Percentiles rank a stretch among this genome's conserved stretches.
phyloP scores from a whole-genome alignment of 2,329 filamentous ascomycete species.

The Domatiomyces globalis region DNA sequence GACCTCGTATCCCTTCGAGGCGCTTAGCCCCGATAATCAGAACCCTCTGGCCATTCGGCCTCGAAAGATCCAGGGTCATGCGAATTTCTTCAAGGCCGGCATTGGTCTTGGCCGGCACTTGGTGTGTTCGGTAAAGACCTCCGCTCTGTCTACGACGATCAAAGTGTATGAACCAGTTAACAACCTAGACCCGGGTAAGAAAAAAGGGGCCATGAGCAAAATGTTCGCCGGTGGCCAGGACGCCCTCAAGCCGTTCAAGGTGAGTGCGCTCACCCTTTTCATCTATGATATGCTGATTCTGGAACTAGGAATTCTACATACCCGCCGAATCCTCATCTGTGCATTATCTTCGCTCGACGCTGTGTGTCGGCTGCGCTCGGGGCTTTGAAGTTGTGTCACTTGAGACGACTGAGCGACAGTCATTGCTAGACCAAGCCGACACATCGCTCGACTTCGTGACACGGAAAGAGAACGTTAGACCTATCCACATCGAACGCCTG shows the following conservation, averaged over 20 bases:
- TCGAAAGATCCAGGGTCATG: constrained; percentile 93
- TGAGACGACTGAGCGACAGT: constrained; percentile 95
- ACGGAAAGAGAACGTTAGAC: constrained; percentile 80
- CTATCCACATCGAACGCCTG: constrained; percentile 92
- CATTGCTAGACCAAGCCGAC: constrained; percentile 89
- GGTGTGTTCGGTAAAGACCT: constrained; percentile 93
- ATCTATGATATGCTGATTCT: background rate
- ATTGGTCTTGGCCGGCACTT: constrained; percentile 88
- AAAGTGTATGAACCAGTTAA: constrained; percentile 99
- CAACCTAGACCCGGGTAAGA: constrained; percentile 81
- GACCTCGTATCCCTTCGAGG: constrained; percentile 74
- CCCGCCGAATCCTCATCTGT: constrained; percentile 96
- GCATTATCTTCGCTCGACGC: constrained; percentile 90
- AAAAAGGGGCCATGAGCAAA: constrained; percentile 86
- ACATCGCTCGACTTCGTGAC: constrained; percentile 96
- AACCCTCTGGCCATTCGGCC: constrained; percentile 67
- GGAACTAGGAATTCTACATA: constrained; percentile 78
- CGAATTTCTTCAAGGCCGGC: constrained; percentile 96
- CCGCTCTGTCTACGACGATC: constrained; percentile 83
- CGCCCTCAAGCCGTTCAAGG: constrained; percentile 86
- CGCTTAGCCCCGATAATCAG: constrained; percentile 65
- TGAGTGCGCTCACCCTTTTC: constrained; percentile 19
- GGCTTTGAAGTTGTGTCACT: constrained; percentile 95
- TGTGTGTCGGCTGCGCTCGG: constrained; percentile 88
- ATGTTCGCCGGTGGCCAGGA: constrained; percentile 92